These are phyloP conservation scores for Fusarium armeniacum DNA, from an alignment of 2,329 filamentous ascomycete species.

Conservation along the genomic window DNA sequence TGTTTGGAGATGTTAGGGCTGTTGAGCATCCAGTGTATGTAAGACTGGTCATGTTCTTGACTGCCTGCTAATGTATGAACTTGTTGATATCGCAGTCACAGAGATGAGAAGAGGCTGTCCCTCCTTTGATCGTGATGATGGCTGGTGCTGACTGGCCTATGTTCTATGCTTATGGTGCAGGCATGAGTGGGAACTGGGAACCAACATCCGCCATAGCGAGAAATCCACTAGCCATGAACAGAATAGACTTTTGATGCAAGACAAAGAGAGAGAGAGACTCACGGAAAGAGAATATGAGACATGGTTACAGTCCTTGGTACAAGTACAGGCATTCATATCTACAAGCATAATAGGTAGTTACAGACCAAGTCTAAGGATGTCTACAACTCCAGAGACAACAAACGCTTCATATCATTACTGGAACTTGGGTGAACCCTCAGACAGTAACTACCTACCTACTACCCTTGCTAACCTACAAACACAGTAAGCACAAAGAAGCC, in stretches of 20 bases:
- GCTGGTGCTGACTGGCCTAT: constrained; percentile 20
- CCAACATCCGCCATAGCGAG: constrained; percentile 6
- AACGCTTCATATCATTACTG: background rate
- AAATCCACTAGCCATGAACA: constrained; percentile 21
- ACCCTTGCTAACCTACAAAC: constrained; percentile 15
- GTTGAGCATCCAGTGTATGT: background rate
- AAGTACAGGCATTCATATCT: background rate
- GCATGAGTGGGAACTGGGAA: constrained; percentile 28
- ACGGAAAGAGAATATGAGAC: constrained; percentile 7
- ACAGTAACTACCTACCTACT: background rate
- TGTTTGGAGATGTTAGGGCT: constrained; percentile 19
- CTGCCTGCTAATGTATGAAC: background rate
- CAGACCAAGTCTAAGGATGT: background rate
- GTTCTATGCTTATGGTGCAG: constrained; percentile 24
- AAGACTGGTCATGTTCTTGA: background rate
- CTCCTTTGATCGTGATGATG: background rate
- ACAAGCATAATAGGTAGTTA: background rate
- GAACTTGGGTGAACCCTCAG: constrained; percentile 1
- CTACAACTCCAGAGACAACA: too few species aligned
- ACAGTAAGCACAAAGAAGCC: constrained; percentile 32
- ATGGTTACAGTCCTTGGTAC: background rate
- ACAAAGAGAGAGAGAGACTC: constrained; percentile 3
- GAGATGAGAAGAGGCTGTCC: background rate
- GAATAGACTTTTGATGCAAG: constrained; percentile 15
- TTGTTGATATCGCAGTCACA: background rate